Evolutionary conservation across 73 alveolate genomes (phyloP).

Genomic region (Paramecium primaurelia): DNA sequence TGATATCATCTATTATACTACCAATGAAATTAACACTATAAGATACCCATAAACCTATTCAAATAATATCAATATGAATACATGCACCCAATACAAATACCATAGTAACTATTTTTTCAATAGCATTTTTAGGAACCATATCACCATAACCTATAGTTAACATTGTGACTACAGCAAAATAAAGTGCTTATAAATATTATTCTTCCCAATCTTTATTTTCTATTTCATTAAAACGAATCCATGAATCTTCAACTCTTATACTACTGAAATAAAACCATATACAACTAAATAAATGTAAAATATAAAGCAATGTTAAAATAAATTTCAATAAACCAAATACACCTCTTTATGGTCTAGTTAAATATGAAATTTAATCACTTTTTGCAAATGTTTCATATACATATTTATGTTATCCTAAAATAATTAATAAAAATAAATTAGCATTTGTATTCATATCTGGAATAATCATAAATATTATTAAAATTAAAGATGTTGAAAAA

Average conservation of each 20-base stretch:
- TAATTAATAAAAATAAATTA: background rate
- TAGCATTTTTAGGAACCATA: conserved; percentile 3
- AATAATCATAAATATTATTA: background rate
- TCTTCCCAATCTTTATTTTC: background rate
- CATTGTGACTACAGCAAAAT: conserved; percentile 29
- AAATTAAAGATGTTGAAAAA: background rate
- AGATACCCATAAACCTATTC: conserved; percentile 18
- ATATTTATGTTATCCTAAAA: background rate
- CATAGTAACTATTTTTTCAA: background rate
- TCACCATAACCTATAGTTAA: conserved; percentile 41
- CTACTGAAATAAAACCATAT: conserved; percentile 18
- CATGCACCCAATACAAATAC: conserved; percentile 12
- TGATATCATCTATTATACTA: conserved; percentile 10
- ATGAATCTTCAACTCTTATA: background rate
- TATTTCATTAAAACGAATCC: background rate
- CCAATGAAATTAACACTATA: conserved; percentile 28
- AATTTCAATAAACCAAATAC: background rate
- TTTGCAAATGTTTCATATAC: background rate
- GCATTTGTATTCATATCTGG: background rate
- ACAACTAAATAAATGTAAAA: background rate
- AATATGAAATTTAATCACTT: background rate
- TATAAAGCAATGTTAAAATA: background rate
- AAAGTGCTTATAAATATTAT: background rate
- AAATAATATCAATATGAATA: background rate
- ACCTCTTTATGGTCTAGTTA: conserved; percentile 9